Evolutionary conservation across 2,329 filamentous ascomycete species (phyloP).

Genomic region (Claviceps capensis): DNA sequence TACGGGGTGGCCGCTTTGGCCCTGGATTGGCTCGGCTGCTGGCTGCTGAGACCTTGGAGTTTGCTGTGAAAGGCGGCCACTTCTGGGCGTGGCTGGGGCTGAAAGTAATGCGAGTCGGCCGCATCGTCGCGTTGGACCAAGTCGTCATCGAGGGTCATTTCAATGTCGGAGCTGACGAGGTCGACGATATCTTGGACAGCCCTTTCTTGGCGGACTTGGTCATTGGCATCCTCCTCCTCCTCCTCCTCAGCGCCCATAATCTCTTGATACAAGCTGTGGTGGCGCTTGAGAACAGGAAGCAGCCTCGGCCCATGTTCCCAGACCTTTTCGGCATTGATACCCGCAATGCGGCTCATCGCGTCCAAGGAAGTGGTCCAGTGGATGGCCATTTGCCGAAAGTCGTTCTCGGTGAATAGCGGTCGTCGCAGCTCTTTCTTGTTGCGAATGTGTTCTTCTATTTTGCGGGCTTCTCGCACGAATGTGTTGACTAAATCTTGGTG

Average conservation of each 20-base stretch:
- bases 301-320: constrained; percentile 46
- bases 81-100: constrained; percentile 13
- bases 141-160: constrained; percentile 23
- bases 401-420: constrained; percentile 52
- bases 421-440: constrained; percentile 41
- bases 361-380: constrained; percentile 47
- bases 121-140: constrained; percentile 23
- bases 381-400: constrained; percentile 62
- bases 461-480: constrained; percentile 51
- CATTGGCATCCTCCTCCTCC: constrained; percentile 4
- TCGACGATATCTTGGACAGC: constrained; percentile 34
- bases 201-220: constrained; percentile 3
- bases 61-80: constrained; percentile 22
- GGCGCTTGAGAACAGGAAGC: constrained; percentile 40
- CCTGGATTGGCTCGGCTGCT: constrained; percentile 13
- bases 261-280: constrained; percentile 31
- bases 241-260: constrained; percentile 29
- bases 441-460: constrained; percentile 46
- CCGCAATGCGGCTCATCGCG: constrained; percentile 49
- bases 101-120: constrained; percentile 36
- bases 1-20: constrained; percentile 12
- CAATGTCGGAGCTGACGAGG: constrained; percentile 34
- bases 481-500: constrained; percentile 49
- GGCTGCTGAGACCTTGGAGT: constrained; percentile 17
- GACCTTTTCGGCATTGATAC: constrained; percentile 50